Evolutionary conservation across 495 filamentous ascomycete genomes (phyloP).

Genomic region (Corynascus novoguineensis): DNA sequence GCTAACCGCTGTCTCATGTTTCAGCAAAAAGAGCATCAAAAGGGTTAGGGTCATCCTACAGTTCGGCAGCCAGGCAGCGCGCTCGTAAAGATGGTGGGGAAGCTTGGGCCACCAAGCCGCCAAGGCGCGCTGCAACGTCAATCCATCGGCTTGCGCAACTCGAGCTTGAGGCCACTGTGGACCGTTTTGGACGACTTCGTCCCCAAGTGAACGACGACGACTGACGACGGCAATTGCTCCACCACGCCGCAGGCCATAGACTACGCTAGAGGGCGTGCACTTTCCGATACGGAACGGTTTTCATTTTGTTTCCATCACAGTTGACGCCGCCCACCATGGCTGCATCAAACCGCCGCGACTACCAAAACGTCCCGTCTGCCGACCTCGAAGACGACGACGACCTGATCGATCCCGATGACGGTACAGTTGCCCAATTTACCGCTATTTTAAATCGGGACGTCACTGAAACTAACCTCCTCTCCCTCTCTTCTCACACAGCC

Average conservation of each 20-base stretch:
- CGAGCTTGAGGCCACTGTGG: constrained; percentile 10
- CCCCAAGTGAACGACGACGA: not conserved
- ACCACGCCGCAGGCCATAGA: not conserved
- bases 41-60: too few relatives aligned
- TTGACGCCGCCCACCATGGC: constrained; percentile 28
- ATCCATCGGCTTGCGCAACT: not conserved
- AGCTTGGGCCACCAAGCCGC: constrained; percentile 8
- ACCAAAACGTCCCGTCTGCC: constrained; percentile 64
- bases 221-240: not conserved
- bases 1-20: too few relatives aligned
- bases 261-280: not conserved
- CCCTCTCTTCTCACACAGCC: constrained; percentile 39
- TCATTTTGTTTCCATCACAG: not conserved
- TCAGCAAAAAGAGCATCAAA: too few relatives aligned
- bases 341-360: constrained; percentile 36
- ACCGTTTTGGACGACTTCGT: not conserved
- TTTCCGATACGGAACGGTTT: not conserved
- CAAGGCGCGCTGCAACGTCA: constrained; percentile 9
- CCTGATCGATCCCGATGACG: constrained; percentile 93
- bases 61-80: too few relatives aligned
- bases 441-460: not conserved
- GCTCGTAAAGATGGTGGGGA: too few relatives aligned
- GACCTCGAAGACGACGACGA: constrained; percentile 79
- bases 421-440: constrained; percentile 40
- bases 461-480: not conserved